phyloP scores from a whole-genome alignment of 2,329 filamentous ascomycete species.

The Onygenales sp. region DNA sequence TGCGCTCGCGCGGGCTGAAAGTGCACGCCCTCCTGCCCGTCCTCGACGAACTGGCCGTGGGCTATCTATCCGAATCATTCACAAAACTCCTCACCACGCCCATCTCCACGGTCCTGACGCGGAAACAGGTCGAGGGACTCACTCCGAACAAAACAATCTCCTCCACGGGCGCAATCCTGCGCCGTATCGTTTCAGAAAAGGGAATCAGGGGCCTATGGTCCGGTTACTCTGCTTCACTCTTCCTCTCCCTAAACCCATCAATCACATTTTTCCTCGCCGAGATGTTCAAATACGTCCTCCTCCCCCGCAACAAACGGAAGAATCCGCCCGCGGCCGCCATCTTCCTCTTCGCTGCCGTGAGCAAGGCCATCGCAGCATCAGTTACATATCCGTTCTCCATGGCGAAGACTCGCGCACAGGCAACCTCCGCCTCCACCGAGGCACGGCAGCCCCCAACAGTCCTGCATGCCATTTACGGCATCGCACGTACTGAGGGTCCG shows the following conservation, averaged over 20 bases:
- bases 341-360: constrained; percentile 62
- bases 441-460: constrained; percentile 39
- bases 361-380: constrained; percentile 66
- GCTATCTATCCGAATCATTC: constrained; percentile 60
- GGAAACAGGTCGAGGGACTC: constrained; percentile 62
- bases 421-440: constrained; percentile 29
- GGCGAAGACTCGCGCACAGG: constrained; percentile 71
- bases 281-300: constrained; percentile 51
- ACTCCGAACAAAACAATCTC: constrained; percentile 11
- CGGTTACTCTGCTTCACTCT: constrained; percentile 70
- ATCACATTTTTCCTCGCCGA: constrained; percentile 80
- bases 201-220: constrained; percentile 75
- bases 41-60: constrained; percentile 64
- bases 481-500: constrained; percentile 55
- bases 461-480: constrained; percentile 52
- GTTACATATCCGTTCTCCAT: constrained; percentile 80
- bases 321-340: constrained; percentile 46
- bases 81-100: constrained; percentile 71
- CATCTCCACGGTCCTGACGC: constrained; percentile 69
- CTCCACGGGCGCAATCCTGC: constrained; percentile 49
- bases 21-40: constrained; percentile 42
- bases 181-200: constrained; percentile 57
- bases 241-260: constrained; percentile 76
- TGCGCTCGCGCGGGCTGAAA: constrained; percentile 24
- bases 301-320: constrained; percentile 35